Evolutionary conservation across 2,329 filamentous ascomycete genomes (phyloP).

Genomic region (Paecilomyces formosus): DNA sequence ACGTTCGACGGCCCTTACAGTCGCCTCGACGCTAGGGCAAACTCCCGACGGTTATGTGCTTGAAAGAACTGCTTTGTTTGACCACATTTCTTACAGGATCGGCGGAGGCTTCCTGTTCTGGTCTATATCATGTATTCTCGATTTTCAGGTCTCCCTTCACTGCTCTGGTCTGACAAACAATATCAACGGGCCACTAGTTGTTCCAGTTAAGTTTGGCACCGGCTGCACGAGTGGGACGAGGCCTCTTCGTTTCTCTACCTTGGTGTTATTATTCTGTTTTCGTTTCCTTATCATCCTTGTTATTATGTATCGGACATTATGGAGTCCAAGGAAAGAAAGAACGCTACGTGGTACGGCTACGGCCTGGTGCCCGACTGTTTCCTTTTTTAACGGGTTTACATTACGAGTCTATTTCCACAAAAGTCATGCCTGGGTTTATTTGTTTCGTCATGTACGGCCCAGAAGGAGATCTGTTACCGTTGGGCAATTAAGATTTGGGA

Average conservation of each 20-base stretch:
- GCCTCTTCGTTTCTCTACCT: neutral
- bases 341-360: neutral
- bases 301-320: neutral
- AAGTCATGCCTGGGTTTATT: neutral
- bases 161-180: neutral
- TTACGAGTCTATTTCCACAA: neutral
- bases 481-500: neutral
- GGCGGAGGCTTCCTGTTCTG: neutral
- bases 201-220: neutral
- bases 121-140: neutral
- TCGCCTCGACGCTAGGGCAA: conserved; percentile 26
- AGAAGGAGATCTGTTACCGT: neutral
- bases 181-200: neutral
- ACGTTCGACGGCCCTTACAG: conserved; percentile 18
- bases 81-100: neutral
- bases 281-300: neutral
- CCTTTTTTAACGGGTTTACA: neutral
- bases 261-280: neutral
- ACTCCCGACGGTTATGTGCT: conserved; percentile 27
- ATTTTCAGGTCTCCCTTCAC: neutral
- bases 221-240: neutral
- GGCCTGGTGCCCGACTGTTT: neutral
- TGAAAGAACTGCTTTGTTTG: conserved; percentile 8
- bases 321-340: neutral
- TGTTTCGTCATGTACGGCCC: neutral